phyloP scores from a whole-genome alignment of 805 yeast genomes.

The Starmerella sp. region DNA sequence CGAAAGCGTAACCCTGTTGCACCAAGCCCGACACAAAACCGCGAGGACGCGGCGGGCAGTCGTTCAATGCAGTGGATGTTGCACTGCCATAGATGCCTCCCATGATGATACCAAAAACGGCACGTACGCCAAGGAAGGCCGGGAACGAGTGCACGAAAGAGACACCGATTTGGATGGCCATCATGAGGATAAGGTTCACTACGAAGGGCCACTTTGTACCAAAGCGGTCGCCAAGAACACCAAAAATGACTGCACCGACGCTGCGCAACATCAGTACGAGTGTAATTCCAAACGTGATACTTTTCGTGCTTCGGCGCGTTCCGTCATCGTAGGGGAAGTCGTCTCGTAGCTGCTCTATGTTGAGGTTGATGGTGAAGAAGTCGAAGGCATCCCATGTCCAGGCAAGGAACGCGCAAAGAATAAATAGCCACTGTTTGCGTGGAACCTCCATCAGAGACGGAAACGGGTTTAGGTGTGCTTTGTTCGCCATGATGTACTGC shows the following conservation, averaged over 20 bases:
- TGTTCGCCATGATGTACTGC: constrained; percentile 20
- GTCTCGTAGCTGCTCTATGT: constrained; percentile 41
- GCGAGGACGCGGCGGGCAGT: constrained; percentile 47
- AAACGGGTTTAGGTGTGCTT: constrained; percentile 44
- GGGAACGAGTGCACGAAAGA: constrained; percentile 50
- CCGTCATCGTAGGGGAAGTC: constrained; percentile 26
- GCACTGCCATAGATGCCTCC: constrained; percentile 61
- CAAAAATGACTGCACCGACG: constrained; percentile 59
- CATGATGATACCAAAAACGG: constrained; percentile 58
- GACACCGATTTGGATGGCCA: constrained; percentile 50
- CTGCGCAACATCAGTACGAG: constrained; percentile 61
- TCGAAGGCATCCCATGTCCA: constrained; percentile 71
- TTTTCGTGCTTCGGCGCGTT: constrained; percentile 32
- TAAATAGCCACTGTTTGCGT: constrained; percentile 49
- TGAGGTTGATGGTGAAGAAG: constrained; percentile 51
- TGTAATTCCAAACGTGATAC: constrained; percentile 63
- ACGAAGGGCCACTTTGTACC: constrained; percentile 64
- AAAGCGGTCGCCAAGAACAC: constrained; percentile 46
- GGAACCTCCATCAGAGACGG: constrained; percentile 42
- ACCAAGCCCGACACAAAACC: constrained; percentile 57
- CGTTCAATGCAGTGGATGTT: constrained; percentile 56
- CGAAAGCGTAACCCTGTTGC: constrained; percentile 73
- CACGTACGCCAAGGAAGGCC: constrained; percentile 52
- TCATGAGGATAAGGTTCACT: constrained; percentile 40
- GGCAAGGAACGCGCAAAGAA: constrained; percentile 47